Evolutionary conservation across 495 filamentous ascomycete genomes (phyloP), one percentile per base, ranked within the genome.

Genomic region (Penicillium salamii): DNA sequence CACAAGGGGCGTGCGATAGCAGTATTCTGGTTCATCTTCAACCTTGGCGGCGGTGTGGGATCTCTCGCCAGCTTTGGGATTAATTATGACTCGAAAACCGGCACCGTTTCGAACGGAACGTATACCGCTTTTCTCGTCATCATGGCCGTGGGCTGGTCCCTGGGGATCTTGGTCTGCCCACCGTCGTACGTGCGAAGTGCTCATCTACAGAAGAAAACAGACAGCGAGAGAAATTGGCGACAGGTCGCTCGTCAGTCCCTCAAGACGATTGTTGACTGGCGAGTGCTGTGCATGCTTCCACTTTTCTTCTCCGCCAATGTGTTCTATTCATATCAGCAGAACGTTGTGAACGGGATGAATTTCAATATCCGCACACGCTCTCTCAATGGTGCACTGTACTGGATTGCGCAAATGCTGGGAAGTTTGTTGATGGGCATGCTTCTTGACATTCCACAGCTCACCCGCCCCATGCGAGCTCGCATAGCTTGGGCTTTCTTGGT

Each of bases 321-420:
- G 59, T 92, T 91, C 70, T 90, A 90, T 67, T 88, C 86, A 3
- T 81, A 89, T 60, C 81, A 84, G 55, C 80, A 83, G 61, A 80
- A 80, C 45, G 81, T 78, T 20, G 70, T 77, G 26, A 78, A 76
- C 46, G 61, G 65, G 5, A 60, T 75, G 57, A 72, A 63, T 9
- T 76, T 87, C 58, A 68, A 75, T 41, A 69, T 76, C 48, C 65
- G 73, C 23, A 69, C 73, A 0, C 68, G 77, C 35, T 66, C 78
- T 11, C 64, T 81, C 18, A 80, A 79, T 50, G 69, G 69, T n/a
- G 61, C 70, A 0, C 56, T 81, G 6, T 81, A 81, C 49, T 81
- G 76, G 76, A 63, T 74, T 2, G 75, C 78, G 7, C 78, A 81
- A 59, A 80, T 81, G 61, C 34, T 77, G 24, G 76, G 77, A 15